Evolutionary conservation across 169 alveolate species (phyloP).

Genomic region (Plasmodium knowlesi): DNA sequence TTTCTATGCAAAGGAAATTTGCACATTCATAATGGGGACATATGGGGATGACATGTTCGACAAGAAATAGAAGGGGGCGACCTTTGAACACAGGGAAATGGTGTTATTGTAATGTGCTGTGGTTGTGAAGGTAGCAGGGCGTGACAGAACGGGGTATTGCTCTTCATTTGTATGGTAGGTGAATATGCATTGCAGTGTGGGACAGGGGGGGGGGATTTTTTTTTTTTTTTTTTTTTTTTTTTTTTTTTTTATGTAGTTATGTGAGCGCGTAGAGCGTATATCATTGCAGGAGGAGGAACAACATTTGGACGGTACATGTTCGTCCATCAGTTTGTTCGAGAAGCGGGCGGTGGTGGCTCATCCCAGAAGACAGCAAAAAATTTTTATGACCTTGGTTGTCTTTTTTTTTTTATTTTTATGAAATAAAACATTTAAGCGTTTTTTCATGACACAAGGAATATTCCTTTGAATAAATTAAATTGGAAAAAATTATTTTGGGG

Average conservation of each 20-base stretch:
- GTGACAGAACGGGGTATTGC: not conserved
- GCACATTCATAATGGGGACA: not conserved
- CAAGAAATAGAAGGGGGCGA: not conserved
- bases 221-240: too few species aligned
- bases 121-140: not conserved
- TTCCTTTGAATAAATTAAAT: not conserved
- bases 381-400: not conserved
- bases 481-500: not conserved
- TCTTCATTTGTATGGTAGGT: not conserved
- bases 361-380: not conserved
- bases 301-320: not conserved
- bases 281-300: not conserved
- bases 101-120: not conserved
- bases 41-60: not conserved
- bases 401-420: too few species aligned
- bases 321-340: not conserved
- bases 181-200: not conserved
- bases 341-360: not conserved
- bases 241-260: not conserved
- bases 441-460: not conserved
- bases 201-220: not conserved
- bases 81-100: not conserved
- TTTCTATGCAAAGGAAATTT: not conserved
- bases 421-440: not conserved
- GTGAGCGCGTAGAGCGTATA: not conserved